Evolutionary conservation across 495 filamentous ascomycete genomes (phyloP).

Genomic region (Talaromyces ruber): DNA sequence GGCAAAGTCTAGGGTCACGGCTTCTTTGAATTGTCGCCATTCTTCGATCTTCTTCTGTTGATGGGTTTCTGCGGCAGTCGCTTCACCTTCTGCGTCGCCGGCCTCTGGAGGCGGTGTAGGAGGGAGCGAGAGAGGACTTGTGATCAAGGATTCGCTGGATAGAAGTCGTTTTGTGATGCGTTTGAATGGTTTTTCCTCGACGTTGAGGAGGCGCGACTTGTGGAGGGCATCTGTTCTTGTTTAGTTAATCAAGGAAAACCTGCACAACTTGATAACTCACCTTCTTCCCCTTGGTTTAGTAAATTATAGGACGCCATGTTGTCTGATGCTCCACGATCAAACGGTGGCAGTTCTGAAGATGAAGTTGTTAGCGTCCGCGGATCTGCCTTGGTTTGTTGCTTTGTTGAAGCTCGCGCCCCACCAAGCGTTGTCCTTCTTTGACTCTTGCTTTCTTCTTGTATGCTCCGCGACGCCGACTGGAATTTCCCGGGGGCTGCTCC

Average conservation of each 20-base stretch:
- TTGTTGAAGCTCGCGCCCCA: conserved; percentile 2
- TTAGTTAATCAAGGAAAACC: not conserved
- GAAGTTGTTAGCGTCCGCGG: not conserved
- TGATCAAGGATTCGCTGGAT: conserved; percentile 51
- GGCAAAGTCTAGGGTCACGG: conserved; percentile 82
- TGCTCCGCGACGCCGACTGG: not conserved
- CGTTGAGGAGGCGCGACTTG: conserved; percentile 78
- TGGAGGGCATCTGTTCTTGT: conserved; percentile 63
- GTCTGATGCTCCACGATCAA: not conserved
- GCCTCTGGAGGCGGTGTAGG: conserved; percentile 66
- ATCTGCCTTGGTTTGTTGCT: not conserved
- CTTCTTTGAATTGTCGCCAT: conserved; percentile 60
- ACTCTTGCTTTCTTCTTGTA: not conserved
- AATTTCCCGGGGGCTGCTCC: not conserved
- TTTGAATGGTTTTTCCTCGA: conserved; percentile 91
- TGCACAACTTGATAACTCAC: conserved; percentile 14
- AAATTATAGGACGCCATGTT: conserved; percentile 39
- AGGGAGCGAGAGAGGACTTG: conserved; percentile 44
- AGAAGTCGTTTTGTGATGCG: conserved; percentile 76
- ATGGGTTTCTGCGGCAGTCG: conserved; percentile 21
- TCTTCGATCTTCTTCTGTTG: conserved; percentile 43
- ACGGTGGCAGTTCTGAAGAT: not conserved
- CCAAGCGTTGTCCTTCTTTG: not conserved
- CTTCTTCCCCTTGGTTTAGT: conserved; percentile 45
- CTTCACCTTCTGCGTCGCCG: conserved; percentile 33